Percentiles rank a stretch among this genome's conserved stretches.
Conservation (phyloP, 768 basidiomycete species). For the Mycena capillaripes region DNA sequence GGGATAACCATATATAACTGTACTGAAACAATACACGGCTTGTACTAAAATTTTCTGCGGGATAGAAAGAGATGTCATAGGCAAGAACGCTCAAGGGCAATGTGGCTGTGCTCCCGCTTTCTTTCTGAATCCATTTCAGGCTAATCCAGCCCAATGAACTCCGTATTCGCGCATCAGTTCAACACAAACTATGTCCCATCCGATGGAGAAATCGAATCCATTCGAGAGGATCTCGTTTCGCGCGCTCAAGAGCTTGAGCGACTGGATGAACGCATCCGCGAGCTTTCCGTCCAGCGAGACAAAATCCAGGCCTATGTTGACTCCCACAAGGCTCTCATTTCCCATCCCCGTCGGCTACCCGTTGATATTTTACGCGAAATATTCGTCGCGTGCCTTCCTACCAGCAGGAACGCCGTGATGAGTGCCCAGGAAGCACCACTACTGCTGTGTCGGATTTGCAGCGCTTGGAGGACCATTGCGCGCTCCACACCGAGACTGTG, state of each 20-base stretch:
- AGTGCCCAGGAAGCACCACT: constrained; percentile 6
- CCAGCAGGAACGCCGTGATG: constrained; percentile 1
- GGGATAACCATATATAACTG: neutral
- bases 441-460: neutral
- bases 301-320: neutral
- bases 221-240: neutral
- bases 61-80: too few relatives aligned
- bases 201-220: neutral
- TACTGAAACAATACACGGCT: neutral
- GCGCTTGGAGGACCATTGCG: neutral
- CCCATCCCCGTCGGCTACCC: neutral
- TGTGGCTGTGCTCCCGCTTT: too few relatives aligned
- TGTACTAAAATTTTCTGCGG: too few relatives aligned
- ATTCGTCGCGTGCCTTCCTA: constrained; percentile 20
- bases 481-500: neutral
- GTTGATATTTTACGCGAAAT: neutral
- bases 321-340: neutral
- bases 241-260: neutral
- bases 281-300: neutral
- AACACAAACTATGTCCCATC: neutral
- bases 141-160: too few relatives aligned
- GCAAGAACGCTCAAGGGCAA: too few relatives aligned
- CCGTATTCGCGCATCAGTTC: too few relatives aligned
- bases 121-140: too few relatives aligned
- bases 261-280: neutral